Evolutionary conservation across 352 stramenopile genomes (phyloP).

Genomic region (Phytophthora pisi): DNA sequence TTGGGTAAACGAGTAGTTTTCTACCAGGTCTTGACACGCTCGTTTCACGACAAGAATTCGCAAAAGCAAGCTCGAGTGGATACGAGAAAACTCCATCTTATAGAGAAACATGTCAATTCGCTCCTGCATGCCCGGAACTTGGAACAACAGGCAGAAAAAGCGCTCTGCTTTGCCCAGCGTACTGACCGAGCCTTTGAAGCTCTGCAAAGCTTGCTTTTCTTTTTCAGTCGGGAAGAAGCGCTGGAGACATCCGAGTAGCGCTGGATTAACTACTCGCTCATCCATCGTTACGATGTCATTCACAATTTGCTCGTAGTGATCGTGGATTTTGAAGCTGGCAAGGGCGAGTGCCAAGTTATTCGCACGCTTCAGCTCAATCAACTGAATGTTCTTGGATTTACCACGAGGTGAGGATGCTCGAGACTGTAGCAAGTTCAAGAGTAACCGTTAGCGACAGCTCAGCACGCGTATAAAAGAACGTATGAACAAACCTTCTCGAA

Average conservation of each 20-base stretch:
- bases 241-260: constrained; percentile 73
- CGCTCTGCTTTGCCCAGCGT: constrained; percentile 72
- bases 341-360: constrained; percentile 82
- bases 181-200: constrained; percentile 48
- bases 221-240: constrained; percentile 79
- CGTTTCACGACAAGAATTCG: constrained; percentile 66
- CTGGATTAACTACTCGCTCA: constrained; percentile 57
- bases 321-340: constrained; percentile 79
- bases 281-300: constrained; percentile 66
- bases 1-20: constrained; percentile 72
- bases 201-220: constrained; percentile 51
- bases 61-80: constrained; percentile 43
- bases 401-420: constrained; percentile 71
- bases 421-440: constrained; percentile 37
- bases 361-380: constrained; percentile 80
- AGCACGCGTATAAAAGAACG: background rate
- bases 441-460: background rate
- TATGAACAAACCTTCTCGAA: constrained; percentile 66
- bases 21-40: constrained; percentile 65
- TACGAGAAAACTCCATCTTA: constrained; percentile 70
- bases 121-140: constrained; percentile 59
- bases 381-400: constrained; percentile 74
- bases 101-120: constrained; percentile 81
- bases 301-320: constrained; percentile 69
- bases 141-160: constrained; percentile 72